These are phyloP conservation scores for Sphagnum tenellum DNA, from an alignment of 225 moss, liverwort and hornwort genomes.

Conservation along the genomic window DNA sequence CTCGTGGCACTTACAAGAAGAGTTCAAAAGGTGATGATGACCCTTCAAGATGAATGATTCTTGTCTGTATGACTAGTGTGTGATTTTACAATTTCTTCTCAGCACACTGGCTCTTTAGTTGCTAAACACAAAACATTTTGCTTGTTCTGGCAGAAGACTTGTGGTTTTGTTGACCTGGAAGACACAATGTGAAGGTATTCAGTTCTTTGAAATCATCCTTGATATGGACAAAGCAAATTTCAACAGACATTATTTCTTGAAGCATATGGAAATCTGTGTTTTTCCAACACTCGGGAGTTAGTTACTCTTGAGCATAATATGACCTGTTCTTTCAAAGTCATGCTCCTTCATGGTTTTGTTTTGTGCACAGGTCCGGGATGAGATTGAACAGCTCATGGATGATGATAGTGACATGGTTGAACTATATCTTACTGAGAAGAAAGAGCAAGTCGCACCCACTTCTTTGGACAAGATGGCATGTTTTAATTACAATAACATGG, in stretches of 20 bases:
- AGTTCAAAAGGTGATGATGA: conserved; percentile 70
- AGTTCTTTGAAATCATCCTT: too few relatives aligned
- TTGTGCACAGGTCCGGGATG: conserved; percentile 47
- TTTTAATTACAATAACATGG: conserved; percentile 28
- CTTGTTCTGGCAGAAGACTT: too few relatives aligned
- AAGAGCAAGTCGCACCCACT: conserved; percentile 29
- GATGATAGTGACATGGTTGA: conserved; percentile 99
- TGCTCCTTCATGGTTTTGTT: neutral
- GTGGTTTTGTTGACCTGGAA: too few relatives aligned
- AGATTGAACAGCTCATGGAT: conserved; percentile 97
- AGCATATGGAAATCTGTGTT: too few relatives aligned
- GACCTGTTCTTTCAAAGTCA: too few relatives aligned
- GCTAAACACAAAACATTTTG: neutral
- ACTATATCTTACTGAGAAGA: conserved; percentile 87
- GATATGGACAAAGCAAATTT: too few relatives aligned
- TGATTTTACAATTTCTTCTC: neutral
- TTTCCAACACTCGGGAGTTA: too few relatives aligned
- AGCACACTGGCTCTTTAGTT: neutral
- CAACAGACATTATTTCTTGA: too few relatives aligned
- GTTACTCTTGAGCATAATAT: too few relatives aligned
- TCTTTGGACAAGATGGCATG: conserved; percentile 36
- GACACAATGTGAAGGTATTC: too few relatives aligned
- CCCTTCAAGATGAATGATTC: neutral
- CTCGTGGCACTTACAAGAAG: conserved; percentile 83
- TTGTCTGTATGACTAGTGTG: neutral